Evolutionary conservation across 2,329 filamentous ascomycete species (phyloP), one percentile per base, ranked within the genome.

Genomic region (Exophiala sideris): DNA sequence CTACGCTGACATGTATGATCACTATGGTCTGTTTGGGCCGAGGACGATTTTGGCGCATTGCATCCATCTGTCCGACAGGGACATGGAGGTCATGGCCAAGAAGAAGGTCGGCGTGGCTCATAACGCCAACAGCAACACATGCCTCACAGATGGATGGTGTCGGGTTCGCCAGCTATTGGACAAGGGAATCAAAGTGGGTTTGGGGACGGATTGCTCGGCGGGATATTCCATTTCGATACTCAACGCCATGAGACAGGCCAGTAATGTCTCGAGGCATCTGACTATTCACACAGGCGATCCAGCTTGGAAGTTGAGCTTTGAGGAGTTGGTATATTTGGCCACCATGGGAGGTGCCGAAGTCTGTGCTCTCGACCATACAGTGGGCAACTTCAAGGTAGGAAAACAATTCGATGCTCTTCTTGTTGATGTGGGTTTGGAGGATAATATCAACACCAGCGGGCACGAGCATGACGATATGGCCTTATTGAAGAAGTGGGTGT

Each of bases 31-130:
- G 5, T 71, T 86, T 8, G 76, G 69, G 1, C 48, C 66, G 6
- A 73, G 77, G 9, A 76, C 78, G 1, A 82, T 86, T 54, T 73
- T 86, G 0, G 83, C 83, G 0, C 83, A 86, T 65, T 86, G 83
- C 70, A 84, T 78, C 57, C 73, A 80, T 64, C 79, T 85, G 73
- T 75, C 79, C 2, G 36, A 47, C 16, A 72, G 78, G 34, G 83
- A 86, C 65, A 74, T 78, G 41, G 60, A 66, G 1, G 70, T 71
- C 12, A 58, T 85, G 3, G 55, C 63, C 6, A 64, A 69, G 3
- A 68, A 78, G 1, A 67, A 67, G 1, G 81, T 79, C 57, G 80
- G 81, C 24, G 72, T 85, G 1, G 80, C 81, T 0, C 82, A 85
- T 62, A 84, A 81, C 54, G 82, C 82, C 0, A 74, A 80, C 1